These are phyloP conservation scores for Verticillium alfalfae DNA, from an alignment of 2,329 filamentous ascomycete genomes.

Conservation along the genomic window DNA sequence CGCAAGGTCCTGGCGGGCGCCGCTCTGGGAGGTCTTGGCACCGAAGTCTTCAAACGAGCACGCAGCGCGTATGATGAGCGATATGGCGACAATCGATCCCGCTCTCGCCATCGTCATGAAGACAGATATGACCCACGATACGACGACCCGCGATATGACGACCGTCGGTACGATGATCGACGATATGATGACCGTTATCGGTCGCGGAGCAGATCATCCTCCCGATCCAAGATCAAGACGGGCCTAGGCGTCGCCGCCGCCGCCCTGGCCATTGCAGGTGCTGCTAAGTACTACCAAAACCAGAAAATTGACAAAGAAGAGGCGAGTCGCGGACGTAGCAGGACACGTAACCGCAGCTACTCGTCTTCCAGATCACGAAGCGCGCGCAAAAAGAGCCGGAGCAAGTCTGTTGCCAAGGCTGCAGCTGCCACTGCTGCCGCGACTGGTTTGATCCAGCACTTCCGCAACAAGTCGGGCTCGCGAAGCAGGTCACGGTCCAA, in stretches of 20 bases:
- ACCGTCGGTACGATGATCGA: constrained; percentile 46
- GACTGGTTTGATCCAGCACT: constrained; percentile 53
- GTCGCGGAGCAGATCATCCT: constrained; percentile 11
- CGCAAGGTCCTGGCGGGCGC: constrained; percentile 57
- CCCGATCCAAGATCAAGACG: constrained; percentile 46
- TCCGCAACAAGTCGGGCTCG: constrained; percentile 36
- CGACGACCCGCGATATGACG: constrained; percentile 24
- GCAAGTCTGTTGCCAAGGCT: constrained; percentile 49
- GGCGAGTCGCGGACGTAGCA: constrained; percentile 48
- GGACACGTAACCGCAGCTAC: constrained; percentile 29
- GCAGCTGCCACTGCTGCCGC: constrained; percentile 53
- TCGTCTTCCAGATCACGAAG: constrained; percentile 37
- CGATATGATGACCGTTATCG: constrained; percentile 27
- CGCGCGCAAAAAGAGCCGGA: constrained; percentile 29
- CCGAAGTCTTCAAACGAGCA: constrained; percentile 54
- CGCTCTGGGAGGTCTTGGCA: constrained; percentile 57
- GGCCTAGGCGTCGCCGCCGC: constrained; percentile 59
- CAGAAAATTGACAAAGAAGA: constrained; percentile 58
- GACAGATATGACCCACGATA: constrained; percentile 11
- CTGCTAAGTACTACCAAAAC: constrained; percentile 57
- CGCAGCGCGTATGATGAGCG: constrained; percentile 56
- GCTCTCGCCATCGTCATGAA: constrained; percentile 13
- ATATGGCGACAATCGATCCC: constrained; percentile 22
- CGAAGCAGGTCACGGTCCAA: constrained; percentile 31
- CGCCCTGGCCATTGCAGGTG: constrained; percentile 59